These are phyloP conservation scores for Moricandia moricandioides DNA, from an alignment of 345 rosid genomes.

Conservation along the genomic window DNA sequence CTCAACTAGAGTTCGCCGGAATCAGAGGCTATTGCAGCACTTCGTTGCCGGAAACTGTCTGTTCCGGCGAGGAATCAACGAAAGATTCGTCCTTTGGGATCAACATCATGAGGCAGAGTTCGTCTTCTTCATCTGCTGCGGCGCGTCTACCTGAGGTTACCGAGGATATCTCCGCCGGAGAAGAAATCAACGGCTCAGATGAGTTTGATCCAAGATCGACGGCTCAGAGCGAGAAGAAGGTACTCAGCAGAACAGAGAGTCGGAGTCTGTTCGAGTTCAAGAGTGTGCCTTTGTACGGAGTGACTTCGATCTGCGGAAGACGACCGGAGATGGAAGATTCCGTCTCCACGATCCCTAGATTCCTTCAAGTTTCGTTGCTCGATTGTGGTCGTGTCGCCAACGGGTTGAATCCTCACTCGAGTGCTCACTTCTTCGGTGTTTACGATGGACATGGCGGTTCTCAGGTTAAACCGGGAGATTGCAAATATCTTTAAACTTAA, in stretches of 20 bases:
- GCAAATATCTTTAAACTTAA: background rate
- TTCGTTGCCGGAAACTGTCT: conserved; percentile 19
- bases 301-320: conserved; percentile 59
- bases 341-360: conserved; percentile 48
- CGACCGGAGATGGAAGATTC: conserved; percentile 89
- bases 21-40: conserved; percentile 27
- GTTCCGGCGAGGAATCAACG: conserved; percentile 22
- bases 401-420: conserved; percentile 32
- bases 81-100: conserved; percentile 23
- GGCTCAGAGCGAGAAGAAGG: conserved; percentile 36
- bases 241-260: conserved; percentile 39
- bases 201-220: conserved; percentile 33
- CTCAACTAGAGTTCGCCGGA: conserved; percentile 41
- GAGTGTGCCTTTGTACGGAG: conserved; percentile 55
- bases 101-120: conserved; percentile 6
- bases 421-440: conserved; percentile 67
- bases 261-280: conserved; percentile 33
- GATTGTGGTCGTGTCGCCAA: conserved; percentile 14
- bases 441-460: conserved; percentile 83
- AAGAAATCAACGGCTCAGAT: conserved; percentile 25
- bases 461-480: conserved; percentile 45
- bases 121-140: conserved; percentile 9
- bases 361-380: conserved; percentile 47
- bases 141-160: conserved; percentile 3
- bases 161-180: conserved; percentile 19